phyloP scores from a whole-genome alignment of 768 basidiomycete genomes.

The Mycena pura region DNA sequence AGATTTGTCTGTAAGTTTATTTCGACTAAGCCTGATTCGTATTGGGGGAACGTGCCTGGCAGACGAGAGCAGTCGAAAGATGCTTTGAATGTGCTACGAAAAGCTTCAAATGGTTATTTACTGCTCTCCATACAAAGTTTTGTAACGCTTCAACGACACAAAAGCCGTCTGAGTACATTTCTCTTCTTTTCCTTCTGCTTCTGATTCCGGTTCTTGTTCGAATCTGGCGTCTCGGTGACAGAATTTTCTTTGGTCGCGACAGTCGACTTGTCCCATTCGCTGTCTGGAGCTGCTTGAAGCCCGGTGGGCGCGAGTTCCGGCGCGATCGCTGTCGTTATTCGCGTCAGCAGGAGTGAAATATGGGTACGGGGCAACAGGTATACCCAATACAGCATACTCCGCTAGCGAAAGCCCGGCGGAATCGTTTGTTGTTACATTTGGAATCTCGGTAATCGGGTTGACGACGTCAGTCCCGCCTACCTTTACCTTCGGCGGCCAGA shows the following conservation, averaged over 20 bases:
- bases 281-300: constrained; percentile 2
- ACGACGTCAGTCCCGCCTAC: constrained; percentile 55
- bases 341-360: not conserved
- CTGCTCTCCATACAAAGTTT: too few species aligned
- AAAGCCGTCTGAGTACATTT: not conserved
- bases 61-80: too few species aligned
- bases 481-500: constrained; percentile 45
- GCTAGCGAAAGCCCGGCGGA: constrained; percentile 40
- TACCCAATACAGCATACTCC: constrained; percentile 42
- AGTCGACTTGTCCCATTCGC: constrained; percentile 17
- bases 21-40: too few species aligned
- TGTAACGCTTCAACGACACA: too few species aligned
- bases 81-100: too few species aligned
- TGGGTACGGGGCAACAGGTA: not conserved
- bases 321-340: constrained; percentile 34
- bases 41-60: too few species aligned
- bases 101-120: too few species aligned
- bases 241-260: constrained; percentile 7
- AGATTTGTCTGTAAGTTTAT: too few species aligned
- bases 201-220: too few species aligned
- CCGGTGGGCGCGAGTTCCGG: constrained; percentile 41
- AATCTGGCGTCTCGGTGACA: not conserved
- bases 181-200: constrained; percentile 1
- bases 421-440: constrained; percentile 45
- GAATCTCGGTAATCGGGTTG: constrained; percentile 51